Percentiles rank a stretch among this genome's conserved stretches.
These are phyloP conservation scores for Plicaturopsis crispa DNA, from an alignment of 768 basidiomycete species.

Conservation along the genomic window DNA sequence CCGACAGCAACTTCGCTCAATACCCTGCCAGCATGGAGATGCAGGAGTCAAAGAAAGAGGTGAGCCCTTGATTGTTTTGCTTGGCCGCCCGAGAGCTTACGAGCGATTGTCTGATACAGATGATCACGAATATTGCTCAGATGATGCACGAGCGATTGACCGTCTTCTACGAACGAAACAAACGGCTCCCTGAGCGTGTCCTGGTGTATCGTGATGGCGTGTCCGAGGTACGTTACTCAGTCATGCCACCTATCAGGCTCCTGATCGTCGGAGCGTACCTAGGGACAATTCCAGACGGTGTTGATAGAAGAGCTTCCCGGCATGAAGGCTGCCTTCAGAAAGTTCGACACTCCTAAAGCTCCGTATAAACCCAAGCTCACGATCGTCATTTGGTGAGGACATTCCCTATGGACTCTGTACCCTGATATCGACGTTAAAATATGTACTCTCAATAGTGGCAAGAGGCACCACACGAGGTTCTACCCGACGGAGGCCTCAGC, in stretches of 20 bases:
- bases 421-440: too few relatives aligned
- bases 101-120: constrained; percentile 15
- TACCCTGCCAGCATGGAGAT: constrained; percentile 44
- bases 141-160: constrained; percentile 44
- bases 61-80: constrained; percentile 14
- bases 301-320: constrained; percentile 33
- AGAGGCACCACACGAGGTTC: constrained; percentile 52
- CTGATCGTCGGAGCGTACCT: too few relatives aligned
- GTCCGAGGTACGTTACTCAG: constrained; percentile 47
- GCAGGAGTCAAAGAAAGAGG: constrained; percentile 66
- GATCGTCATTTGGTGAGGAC: constrained; percentile 47
- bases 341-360: constrained; percentile 25
- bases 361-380: constrained; percentile 40
- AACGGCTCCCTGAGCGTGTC: constrained; percentile 33
- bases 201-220: constrained; percentile 71
- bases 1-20: constrained; percentile 35
- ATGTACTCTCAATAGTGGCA: constrained; percentile 35
- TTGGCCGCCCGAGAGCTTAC: background rate
- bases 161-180: constrained; percentile 28
- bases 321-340: constrained; percentile 33
- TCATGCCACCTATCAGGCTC: too few relatives aligned
- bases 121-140: constrained; percentile 37
- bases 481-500: constrained; percentile 36
- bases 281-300: constrained; percentile 44
- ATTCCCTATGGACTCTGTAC: too few relatives aligned